Base-by-base conservation (phyloP, 1,284 basidiomycete genomes). In the Ganoderma lucidum region DNA sequence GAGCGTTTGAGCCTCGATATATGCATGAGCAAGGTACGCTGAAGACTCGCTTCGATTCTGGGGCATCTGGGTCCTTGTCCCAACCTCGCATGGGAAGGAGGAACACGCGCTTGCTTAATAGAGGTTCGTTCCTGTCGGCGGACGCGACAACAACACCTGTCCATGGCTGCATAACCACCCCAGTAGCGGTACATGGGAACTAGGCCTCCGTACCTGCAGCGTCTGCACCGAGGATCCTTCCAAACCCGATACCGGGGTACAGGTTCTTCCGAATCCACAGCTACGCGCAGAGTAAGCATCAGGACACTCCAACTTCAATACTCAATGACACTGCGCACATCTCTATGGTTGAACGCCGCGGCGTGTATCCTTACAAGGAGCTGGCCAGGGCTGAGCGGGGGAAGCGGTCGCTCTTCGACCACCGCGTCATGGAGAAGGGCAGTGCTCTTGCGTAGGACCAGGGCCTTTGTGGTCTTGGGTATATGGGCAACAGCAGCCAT, bases 271-370 rank as follows among this genome's bases (percentile, higher is more conserved):
- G 86, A 55, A 91, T 88, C 94, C 93, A 96, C 5, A 93, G 81
- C 92, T 93, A 23, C 35, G 14, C 1, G 30, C 15, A 51, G 30
- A 4, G 23, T 48, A 30, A 35, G 19, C 19, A 65, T 62, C 15
- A 1, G 6, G 64, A 35, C 67, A 64, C 63, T 41, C 12, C 30
- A n/a, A 23, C 48, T n/a, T 39, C 10, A 39, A 30, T 4, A 1
- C 10, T 28, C 48, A 39, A 32, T 44, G 41, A 15, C 45, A 10
- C n/a, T 10, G 80, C 87, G 68, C 73, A 95, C 93, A 77, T 95
- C 94, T 75, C 91, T 83, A 72, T 90, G 92, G 78, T 96, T 96
- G 82, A 93, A 93, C n/a, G 87, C 88, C 0, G 86, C 91, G 10
- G 93, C 93, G 19, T 81, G 81, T 59, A 93, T 86, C 77, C 86